Evolutionary conservation across 768 basidiomycete species (phyloP).

Genomic region (Tulasnella sp.): DNA sequence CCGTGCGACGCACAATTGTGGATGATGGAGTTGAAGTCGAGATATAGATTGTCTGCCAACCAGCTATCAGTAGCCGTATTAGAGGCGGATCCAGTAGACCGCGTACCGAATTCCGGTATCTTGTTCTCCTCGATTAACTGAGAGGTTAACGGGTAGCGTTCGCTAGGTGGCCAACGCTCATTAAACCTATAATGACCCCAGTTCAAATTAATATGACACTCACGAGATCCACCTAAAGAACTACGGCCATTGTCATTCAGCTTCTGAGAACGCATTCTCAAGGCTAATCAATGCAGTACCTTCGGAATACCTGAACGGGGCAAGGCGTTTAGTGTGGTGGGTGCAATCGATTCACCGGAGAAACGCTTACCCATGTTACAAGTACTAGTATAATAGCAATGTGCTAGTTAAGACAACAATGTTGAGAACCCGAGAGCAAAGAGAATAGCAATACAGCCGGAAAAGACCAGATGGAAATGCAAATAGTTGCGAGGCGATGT

Average conservation of each 20-base stretch:
- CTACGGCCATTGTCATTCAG: conserved; percentile 40
- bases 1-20: conserved; percentile 58
- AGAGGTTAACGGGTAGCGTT: conserved; percentile 96
- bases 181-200: background rate
- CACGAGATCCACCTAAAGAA: conserved; percentile 97
- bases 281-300: conserved; percentile 34
- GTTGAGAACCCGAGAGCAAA: background rate
- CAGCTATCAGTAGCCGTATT: background rate
- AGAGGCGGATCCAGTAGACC: conserved; percentile 30
- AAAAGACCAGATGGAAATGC: background rate
- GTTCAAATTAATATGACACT: conserved; percentile 35
- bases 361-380: conserved; percentile 15
- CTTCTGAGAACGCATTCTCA: background rate
- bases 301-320: conserved; percentile 45
- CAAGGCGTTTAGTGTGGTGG: background rate
- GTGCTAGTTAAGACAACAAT: background rate
- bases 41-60: conserved; percentile 75
- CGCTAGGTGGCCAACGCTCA: conserved; percentile 45
- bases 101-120: conserved; percentile 91
- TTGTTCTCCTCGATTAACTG: conserved; percentile 98
- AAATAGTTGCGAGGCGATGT: background rate
- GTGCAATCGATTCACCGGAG: background rate
- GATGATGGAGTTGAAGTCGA: conserved; percentile 93
- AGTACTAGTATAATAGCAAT: background rate
- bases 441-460: conserved; percentile 10